phyloP scores from a whole-genome alignment of 805 yeast genomes.

The Metschnikowia picachoensis region DNA sequence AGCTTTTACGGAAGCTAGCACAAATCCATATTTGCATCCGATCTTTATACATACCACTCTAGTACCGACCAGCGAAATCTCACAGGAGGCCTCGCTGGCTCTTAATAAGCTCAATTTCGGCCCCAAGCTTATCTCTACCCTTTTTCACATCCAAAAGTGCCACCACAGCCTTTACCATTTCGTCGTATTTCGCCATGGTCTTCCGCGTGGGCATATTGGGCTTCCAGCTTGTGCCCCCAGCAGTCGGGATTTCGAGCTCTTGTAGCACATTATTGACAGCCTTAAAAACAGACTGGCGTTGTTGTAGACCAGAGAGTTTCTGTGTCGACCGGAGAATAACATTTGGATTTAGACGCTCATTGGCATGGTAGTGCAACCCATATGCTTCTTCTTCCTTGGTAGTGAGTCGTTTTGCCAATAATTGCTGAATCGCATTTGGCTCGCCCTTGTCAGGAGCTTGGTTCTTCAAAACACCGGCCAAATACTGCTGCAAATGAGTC shows the following conservation, averaged over 20 bases:
- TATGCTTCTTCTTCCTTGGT: conserved; percentile 78
- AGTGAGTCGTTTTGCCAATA: conserved; percentile 54
- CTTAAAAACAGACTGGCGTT: conserved; percentile 70
- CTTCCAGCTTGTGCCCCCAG: conserved; percentile 47
- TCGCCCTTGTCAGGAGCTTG: conserved; percentile 33
- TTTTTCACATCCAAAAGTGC: conserved; percentile 78
- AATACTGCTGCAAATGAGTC: conserved; percentile 43
- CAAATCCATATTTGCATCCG: background rate
- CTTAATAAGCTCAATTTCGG: conserved; percentile 54
- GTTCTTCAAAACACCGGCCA: conserved; percentile 34
- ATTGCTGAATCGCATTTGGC: conserved; percentile 37
- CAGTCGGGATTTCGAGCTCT: conserved; percentile 73
- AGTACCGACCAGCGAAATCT: background rate
- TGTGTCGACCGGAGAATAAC: conserved; percentile 74
- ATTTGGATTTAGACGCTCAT: conserved; percentile 70
- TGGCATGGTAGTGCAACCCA: conserved; percentile 75
- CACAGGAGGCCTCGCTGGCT: conserved; percentile 32
- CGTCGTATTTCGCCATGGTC: conserved; percentile 75
- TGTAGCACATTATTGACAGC: conserved; percentile 66
- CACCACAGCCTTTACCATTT: conserved; percentile 62
- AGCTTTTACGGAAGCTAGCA: background rate
- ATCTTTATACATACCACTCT: background rate
- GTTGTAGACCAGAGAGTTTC: conserved; percentile 40
- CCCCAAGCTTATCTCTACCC: conserved; percentile 81
- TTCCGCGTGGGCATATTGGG: conserved; percentile 86